Evolutionary conservation across 768 basidiomycete species (phyloP), one percentile per base, ranked within the genome.

Genomic region (Lactifluus hygrophoroides): DNA sequence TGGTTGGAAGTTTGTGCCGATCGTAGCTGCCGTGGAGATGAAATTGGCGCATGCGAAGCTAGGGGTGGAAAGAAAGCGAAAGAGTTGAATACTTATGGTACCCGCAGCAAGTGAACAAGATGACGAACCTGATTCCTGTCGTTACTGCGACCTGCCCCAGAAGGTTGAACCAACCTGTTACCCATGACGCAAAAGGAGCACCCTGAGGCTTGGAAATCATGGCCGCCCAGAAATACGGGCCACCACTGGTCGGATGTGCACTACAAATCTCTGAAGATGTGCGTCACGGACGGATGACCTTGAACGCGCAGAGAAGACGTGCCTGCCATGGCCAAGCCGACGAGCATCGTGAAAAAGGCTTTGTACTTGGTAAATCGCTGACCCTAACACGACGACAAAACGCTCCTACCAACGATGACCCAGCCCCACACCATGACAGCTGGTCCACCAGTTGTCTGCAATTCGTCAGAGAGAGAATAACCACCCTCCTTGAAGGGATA

Each of bases 171-270:
- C 85, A 86, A 11, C 83, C 87, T 1, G 84, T 85, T 13, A 85
- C 75, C 86, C 86, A 90, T 0, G 86, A 85, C 2, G 85, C 83
- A 30, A 88, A 74, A 0, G 85, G 73, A 3, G 85, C 85, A 37
- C 77, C 69, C 62, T 78, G 63, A 1, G 79, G 80, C 53, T 73
- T 73, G 1, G 84, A 81, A 1, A 89, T 70, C 80, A 88, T 85
- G 1, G 86, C 86, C n/a, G 86, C 82, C 88, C 87, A 88, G 69
- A 83, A 88, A 65, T 88, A 88, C 0, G 88, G 86, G 0, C 86
- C 86, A 6, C 86, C 85, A 49, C 80, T 83, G 2, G 84, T 85
- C 5, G 83, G 85, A 71, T 83, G 84, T 2, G 85, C 83, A 61
- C 83, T 85, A 59, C 72, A 75, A 32, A 75, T 69, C 68, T 79